phyloP scores from a whole-genome alignment of 202 grass and related monocot species.

The Sporobolus alterniflorus region DNA sequence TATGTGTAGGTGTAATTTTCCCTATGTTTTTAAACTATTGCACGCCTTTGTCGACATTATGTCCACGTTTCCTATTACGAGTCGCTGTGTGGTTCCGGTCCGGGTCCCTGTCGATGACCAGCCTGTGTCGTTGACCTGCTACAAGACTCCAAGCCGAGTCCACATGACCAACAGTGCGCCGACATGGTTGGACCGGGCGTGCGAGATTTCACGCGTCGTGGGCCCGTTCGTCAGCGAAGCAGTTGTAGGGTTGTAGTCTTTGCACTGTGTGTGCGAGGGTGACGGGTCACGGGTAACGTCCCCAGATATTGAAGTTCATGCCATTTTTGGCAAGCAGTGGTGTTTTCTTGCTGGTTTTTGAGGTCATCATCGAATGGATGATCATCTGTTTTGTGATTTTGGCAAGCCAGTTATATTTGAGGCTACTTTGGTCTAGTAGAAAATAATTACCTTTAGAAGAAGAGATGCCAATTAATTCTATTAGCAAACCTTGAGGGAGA shows the following conservation, averaged over 20 bases:
- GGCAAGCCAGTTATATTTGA: no score
- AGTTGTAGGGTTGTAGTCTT: not conserved
- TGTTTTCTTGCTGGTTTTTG: no score
- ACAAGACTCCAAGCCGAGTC: not conserved
- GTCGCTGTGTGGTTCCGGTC: not conserved
- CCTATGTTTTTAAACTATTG: no score
- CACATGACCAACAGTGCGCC: conserved; percentile 6
- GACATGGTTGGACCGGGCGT: not conserved
- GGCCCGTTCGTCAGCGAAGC: not conserved
- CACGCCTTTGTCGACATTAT: conserved; percentile 10
- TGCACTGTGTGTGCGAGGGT: not conserved
- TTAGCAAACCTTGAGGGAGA: no score
- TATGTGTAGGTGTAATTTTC: no score
- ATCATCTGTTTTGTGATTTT: no score
- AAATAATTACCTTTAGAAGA: no score
- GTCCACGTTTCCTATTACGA: not conserved
- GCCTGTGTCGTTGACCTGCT: not conserved
- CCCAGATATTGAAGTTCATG: not conserved
- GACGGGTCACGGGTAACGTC: not conserved
- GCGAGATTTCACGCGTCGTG: not conserved
- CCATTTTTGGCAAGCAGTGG: conserved; percentile 11
- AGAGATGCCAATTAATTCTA: no score
- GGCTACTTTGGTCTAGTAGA: no score
- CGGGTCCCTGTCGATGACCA: not conserved
- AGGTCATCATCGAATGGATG: no score